Evolutionary conservation across 192 early-diverging fungal species (phyloP), one percentile per base, ranked within the genome.

Genomic region (Coemansia sp.): DNA sequence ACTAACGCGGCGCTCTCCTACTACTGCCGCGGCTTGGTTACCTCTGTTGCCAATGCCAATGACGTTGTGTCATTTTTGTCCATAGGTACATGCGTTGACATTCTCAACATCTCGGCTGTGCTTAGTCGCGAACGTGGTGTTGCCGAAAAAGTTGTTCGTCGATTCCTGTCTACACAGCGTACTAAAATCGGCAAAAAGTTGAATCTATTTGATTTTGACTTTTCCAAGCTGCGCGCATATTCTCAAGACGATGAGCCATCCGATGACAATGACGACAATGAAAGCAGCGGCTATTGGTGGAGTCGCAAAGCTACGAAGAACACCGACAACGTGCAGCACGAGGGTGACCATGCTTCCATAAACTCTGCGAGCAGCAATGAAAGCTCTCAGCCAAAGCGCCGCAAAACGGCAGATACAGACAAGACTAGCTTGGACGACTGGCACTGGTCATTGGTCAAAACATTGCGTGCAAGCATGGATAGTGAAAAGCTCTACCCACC

Each of bases 401-500:
- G 42, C 13, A 45, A 45, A 7, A 22, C 9, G n/a, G n/a, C 30
- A 4, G 9, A 4, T 8, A 31, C 5, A 4, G 30, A 31, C 21
- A 60, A 58, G 41, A 47, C 31, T 8, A 58, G 48, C n/a, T 42
- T 68, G 39, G 85, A 89, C 19, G 81, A 90, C 55, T 93, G 89
- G 88, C 86, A 86, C 49, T 88, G 88, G 87, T 85, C 87, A 7
- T 63, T 90, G 34, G 80, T 89, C 53, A 89, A 90, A 56, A 90
- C 89, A 0, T 75, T 93, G 68, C 65, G 88, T 2, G 88, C 91
- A 1, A 87, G 84, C 39, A 93, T 93, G 91, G 65, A 78, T 37
- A 83, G 86, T 18, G 91, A 91, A 36, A 93, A 93, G 51, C 76
- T 93, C 13, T 93, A 88, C 54, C 90, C 90, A 17, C 85, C 88